These are phyloP conservation scores for Botryosphaeria dothidea DNA, from an alignment of 2,329 filamentous ascomycete species.

Conservation along the genomic window DNA sequence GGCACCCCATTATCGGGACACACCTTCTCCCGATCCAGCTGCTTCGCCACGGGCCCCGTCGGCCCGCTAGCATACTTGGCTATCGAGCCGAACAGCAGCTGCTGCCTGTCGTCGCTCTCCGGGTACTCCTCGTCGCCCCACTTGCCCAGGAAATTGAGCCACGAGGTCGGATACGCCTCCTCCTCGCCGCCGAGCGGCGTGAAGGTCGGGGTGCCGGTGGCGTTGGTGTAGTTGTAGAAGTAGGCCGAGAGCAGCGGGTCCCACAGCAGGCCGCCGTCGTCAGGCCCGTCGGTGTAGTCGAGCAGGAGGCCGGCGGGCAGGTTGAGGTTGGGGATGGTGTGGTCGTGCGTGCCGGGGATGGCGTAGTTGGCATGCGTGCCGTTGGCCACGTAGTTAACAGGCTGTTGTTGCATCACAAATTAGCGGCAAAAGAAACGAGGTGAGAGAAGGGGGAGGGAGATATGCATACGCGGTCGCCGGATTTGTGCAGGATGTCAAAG, in stretches of 20 bases:
- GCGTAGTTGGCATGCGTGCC: constrained; percentile 68
- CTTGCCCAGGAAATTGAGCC: constrained; percentile 57
- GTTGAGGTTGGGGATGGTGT: constrained; percentile 62
- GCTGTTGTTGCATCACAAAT: constrained; percentile 28
- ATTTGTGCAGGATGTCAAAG: constrained; percentile 57
- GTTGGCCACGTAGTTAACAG: constrained; percentile 59
- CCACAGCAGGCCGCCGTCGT: constrained; percentile 59
- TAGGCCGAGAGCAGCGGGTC: constrained; percentile 60
- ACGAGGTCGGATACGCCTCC: constrained; percentile 50
- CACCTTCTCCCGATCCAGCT: constrained; percentile 55
- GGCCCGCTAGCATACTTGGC: constrained; percentile 59
- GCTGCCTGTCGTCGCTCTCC: constrained; percentile 51
- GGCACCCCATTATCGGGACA: constrained; percentile 55
- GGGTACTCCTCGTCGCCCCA: constrained; percentile 66
- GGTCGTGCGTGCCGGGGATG: constrained; percentile 60
- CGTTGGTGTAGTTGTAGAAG: constrained; percentile 54
- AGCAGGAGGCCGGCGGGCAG: constrained; percentile 52
- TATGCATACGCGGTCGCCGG: constrained; percentile 42
- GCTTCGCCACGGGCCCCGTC: constrained; percentile 62
- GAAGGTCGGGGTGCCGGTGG: constrained; percentile 39
- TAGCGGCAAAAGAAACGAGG: background rate
- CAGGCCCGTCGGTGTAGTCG: constrained; percentile 58
- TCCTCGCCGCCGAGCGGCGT: constrained; percentile 51
- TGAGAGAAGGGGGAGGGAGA: background rate
- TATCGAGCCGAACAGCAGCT: constrained; percentile 38